A percentile compares a stretch with the other conserved stretches of the same genome.
Conservation (phyloP, 2,329 filamentous ascomycete species). For the Ustulina deusta region DNA sequence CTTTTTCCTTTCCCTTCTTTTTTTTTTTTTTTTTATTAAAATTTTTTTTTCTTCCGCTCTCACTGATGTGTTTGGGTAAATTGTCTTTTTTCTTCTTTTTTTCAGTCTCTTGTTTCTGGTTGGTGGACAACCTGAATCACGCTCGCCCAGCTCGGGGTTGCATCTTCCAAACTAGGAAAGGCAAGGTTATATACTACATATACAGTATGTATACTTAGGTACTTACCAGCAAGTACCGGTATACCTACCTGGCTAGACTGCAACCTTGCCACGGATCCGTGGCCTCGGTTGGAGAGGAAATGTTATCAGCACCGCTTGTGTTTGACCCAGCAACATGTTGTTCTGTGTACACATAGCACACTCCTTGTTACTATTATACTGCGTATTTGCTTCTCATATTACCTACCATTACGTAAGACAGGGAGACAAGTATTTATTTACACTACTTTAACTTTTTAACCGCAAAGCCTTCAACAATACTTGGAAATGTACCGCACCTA, state of each 20-base stretch:
- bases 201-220: background rate
- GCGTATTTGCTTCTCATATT: no score
- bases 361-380: no score
- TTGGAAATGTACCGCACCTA: background rate
- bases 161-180: background rate
- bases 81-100: background rate
- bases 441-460: no score
- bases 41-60: no score
- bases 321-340: background rate
- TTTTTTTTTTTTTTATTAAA: background rate
- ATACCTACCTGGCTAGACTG: no score
- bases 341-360: background rate
- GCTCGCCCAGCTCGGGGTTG: background rate
- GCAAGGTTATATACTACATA: background rate
- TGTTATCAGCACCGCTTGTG: background rate
- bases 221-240: no score
- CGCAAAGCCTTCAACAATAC: no score
- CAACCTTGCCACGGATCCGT: conserved; percentile 4
- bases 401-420: no score
- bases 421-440: no score
- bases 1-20: background rate
- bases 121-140: conserved; percentile 1
- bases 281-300: conserved; percentile 6
- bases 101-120: background rate
- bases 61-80: background rate